Base-by-base conservation (phyloP, 2,329 filamentous ascomycete genomes). In the Scleromitrula shiraiana region DNA sequence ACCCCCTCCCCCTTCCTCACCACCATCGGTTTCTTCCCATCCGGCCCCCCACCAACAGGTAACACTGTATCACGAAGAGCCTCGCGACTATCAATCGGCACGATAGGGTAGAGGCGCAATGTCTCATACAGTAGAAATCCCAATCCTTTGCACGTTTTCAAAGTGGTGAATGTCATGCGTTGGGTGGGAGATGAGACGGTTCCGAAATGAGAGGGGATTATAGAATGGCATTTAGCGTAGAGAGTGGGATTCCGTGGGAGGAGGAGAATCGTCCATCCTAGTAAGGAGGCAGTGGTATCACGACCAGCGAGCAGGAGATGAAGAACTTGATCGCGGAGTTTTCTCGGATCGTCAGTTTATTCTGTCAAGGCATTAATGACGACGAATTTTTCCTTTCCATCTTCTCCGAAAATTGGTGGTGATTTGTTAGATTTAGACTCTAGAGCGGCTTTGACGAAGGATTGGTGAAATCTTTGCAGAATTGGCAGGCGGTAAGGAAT, bases 61-160 rank as follows among this genome's bases (percentile, higher is more conserved):
- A 68, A 53, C 1, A 57, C 56, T 4, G 63, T 65, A 40, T 79
- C 75, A 30, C 63, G 62, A 6, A 67, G 58, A 3, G 75, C 73
- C n/a, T 64, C 56, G 29, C 77, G 72, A 9, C 62, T 62, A 59
- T 80, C 80, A 66, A 59, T 12, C 69, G 75, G 29, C 74, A 74
- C 17, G 70, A 73, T 53, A 70, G 69, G 12, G 71, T 58, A 64
- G 1, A 67, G 50, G 3, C 65, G 56, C 0, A 66, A 46, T 0
- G 56, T 56, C 50, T 59, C 58, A 32, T 59, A 54, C 2, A 60
- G 41, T 1, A 60, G 35, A 19, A 59, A 20, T 9, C 41, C 55
- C 2, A 60, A 43, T 5, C 41, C 36, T 37, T 59, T 61, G 26
- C 59, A 61, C 0, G 50, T 39, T 50, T 58, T 61, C 1, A 61